phyloP scores from a whole-genome alignment of 257 asterid genomes.

The Petunia secreta region DNA sequence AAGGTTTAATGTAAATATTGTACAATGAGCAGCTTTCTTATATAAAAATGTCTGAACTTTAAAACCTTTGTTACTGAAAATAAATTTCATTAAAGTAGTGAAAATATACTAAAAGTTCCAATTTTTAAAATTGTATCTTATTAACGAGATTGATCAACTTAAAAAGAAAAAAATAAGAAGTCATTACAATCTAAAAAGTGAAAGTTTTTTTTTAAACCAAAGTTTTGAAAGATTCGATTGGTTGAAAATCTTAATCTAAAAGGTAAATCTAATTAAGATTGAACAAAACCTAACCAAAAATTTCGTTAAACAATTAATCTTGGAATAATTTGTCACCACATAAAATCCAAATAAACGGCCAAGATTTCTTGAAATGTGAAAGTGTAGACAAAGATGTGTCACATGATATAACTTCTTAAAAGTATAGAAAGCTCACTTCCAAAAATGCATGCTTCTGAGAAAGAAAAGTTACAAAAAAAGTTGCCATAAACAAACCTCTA shows the following conservation, averaged over 20 bases:
- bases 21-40: no score
- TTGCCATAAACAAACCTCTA: constrained; percentile 40
- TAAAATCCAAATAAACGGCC: not conserved
- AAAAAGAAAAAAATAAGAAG: constrained; percentile 12
- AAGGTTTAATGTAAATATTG: no score
- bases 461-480: constrained; percentile 36
- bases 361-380: constrained; percentile 28
- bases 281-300: constrained; percentile 19
- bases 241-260: not conserved
- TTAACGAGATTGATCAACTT: not conserved
- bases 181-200: not conserved
- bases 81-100: not conserved
- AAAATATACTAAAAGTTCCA: no score
- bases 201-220: not conserved
- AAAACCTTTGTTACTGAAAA: not conserved
- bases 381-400: constrained; percentile 27
- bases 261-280: constrained; percentile 29
- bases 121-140: not conserved
- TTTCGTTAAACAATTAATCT: not conserved
- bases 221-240: not conserved
- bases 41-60: not conserved
- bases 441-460: constrained; percentile 50
- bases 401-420: constrained; percentile 31
- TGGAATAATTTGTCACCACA: not conserved
- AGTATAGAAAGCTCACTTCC: constrained; percentile 41